These are phyloP conservation scores for Penicillium bialowiezense DNA, from an alignment of 495 filamentous ascomycete species.

Conservation along the genomic window DNA sequence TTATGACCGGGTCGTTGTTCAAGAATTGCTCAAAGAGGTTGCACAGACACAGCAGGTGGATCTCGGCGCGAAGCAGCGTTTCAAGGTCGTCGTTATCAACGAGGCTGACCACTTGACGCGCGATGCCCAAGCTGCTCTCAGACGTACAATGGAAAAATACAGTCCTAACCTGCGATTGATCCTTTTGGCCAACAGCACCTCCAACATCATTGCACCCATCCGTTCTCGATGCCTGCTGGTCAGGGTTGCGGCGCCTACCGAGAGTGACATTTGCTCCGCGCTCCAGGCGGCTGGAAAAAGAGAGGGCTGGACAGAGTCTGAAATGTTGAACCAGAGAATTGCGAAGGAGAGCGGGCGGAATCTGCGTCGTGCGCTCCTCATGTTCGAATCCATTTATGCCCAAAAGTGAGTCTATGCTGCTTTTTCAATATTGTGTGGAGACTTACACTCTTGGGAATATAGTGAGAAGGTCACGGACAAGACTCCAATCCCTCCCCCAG, in stretches of 20 bases:
- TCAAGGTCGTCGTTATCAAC: conserved; percentile 99
- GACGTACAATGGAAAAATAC: conserved; percentile 99
- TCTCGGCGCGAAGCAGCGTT: conserved; percentile 77
- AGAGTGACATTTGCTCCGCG: conserved; percentile 76
- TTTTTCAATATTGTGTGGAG: neutral
- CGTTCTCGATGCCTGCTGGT: conserved; percentile 84
- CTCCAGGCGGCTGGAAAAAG: conserved; percentile 69
- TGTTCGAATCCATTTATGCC: conserved; percentile 95
- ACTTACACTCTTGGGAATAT: conserved; percentile 14
- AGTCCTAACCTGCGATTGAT: conserved; percentile 90
- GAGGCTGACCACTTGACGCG: conserved; percentile 94
- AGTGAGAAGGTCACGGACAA: conserved; percentile 89
- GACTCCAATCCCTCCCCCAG: conserved; percentile 87
- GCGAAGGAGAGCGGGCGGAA: conserved; percentile 92
- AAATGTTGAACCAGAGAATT: conserved; percentile 74
- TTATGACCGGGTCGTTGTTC: conserved; percentile 91
- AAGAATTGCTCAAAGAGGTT: conserved; percentile 95
- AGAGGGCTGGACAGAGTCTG: conserved; percentile 70
- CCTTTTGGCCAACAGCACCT: conserved; percentile 87
- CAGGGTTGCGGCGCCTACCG: conserved; percentile 84
- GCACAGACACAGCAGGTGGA: conserved; percentile 99
- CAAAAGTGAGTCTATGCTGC: conserved; percentile 67
- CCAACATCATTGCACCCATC: conserved; percentile 97
- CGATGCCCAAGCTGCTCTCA: conserved; percentile 92
- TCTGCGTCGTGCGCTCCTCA: conserved; percentile 81